Evolutionary conservation across 192 early-diverging fungal species (phyloP).

Genomic region (Piromyces sp.): DNA sequence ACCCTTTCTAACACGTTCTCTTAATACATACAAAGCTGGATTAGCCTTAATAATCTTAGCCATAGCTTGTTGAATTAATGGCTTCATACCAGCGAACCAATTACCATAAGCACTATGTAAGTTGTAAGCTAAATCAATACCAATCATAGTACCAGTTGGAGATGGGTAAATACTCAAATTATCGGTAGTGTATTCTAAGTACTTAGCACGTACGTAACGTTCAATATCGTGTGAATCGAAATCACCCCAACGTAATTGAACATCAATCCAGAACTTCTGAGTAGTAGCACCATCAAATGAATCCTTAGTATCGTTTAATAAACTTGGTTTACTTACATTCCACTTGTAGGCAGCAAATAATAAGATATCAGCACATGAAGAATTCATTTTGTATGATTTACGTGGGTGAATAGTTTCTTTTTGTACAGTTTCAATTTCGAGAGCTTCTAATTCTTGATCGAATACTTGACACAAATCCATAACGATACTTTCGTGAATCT

Average conservation of each 20-base stretch:
- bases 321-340: slow-evolving; percentile 87
- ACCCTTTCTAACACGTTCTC: slow-evolving; percentile 96
- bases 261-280: slow-evolving; percentile 95
- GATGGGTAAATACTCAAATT: slow-evolving; percentile 99
- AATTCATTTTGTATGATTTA: slow-evolving; percentile 99
- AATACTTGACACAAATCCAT: slow-evolving; percentile 83
- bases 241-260: slow-evolving; percentile 95
- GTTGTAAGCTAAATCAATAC: slow-evolving; percentile 94
- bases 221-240: slow-evolving; percentile 99
- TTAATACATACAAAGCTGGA: slow-evolving; percentile 87
- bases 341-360: slow-evolving; percentile 96
- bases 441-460: slow-evolving; percentile 89
- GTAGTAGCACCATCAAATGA: slow-evolving; percentile 92
- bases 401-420: slow-evolving; percentile 98
- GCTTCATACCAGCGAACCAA: slow-evolving; percentile 98
- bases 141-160: slow-evolving; percentile 89
- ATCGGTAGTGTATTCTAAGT: slow-evolving; percentile 94
- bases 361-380: slow-evolving; percentile 80
- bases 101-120: slow-evolving; percentile 81
- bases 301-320: slow-evolving; percentile 83
- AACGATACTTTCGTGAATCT: slow-evolving; percentile 75
- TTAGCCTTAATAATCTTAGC: slow-evolving; percentile 99
- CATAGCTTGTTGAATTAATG: slow-evolving; percentile 90
- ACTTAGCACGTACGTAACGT: slow-evolving; percentile 94
- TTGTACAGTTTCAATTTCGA: slow-evolving; percentile 96